phyloP scores from a whole-genome alignment of 164 flowering plant genomes.

The Malania oleifera region DNA sequence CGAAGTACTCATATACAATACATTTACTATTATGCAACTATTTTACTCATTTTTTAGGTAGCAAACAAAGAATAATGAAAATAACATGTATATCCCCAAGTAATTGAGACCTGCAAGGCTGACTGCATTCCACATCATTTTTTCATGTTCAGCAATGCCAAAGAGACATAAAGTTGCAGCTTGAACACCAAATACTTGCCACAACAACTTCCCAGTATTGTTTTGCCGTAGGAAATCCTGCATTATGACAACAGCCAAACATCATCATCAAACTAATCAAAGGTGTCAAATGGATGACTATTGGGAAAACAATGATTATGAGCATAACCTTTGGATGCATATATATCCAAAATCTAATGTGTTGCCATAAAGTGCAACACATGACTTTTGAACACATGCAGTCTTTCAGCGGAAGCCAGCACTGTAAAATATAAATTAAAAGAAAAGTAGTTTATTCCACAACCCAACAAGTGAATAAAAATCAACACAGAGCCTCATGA shows the following conservation, averaged over 20 bases:
- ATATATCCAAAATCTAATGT: slow-evolving; percentile 83
- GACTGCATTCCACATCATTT: slow-evolving; percentile 84
- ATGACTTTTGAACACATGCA: slow-evolving; percentile 80
- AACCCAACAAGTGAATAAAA: neutral
- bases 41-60: too few relatives aligned
- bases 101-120: slow-evolving; percentile 52
- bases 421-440: slow-evolving; percentile 36
- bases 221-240: slow-evolving; percentile 95
- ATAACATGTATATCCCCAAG: neutral
- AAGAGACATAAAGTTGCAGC: slow-evolving; percentile 77
- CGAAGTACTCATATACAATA: too few relatives aligned
- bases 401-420: slow-evolving; percentile 92
- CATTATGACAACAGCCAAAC: neutral
- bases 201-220: slow-evolving; percentile 92
- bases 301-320: neutral
- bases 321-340: slow-evolving; percentile 93
- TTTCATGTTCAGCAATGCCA: slow-evolving; percentile 89
- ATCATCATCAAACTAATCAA: too few relatives aligned
- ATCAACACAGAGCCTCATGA: neutral
- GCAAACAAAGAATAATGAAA: neutral
- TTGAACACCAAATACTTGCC: slow-evolving; percentile 88
- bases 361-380: slow-evolving; percentile 52
- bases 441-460: neutral
- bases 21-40: too few relatives aligned
- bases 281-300: neutral